Evolutionary conservation across 208 protist species (phyloP).

Genomic region (Herpetomonas samuelpessoai): DNA sequence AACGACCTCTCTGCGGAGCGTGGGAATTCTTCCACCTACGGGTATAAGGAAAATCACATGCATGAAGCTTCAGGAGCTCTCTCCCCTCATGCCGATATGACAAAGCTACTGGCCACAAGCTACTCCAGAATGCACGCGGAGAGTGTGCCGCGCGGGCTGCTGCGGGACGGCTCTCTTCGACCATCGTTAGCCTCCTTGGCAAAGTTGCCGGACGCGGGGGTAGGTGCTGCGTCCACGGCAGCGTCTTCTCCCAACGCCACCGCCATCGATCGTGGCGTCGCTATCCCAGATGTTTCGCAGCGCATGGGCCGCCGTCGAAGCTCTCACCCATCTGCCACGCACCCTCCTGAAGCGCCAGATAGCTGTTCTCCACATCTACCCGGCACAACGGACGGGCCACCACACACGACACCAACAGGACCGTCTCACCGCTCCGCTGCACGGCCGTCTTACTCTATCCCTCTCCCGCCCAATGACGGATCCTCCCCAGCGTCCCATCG

Average conservation of each 20-base stretch:
- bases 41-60: no score
- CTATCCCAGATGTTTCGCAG: not conserved
- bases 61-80: not conserved
- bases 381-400: no score
- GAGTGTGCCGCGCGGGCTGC: constrained; percentile 14
- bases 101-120: constrained; percentile 11
- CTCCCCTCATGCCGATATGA: no score
- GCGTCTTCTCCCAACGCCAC: not conserved
- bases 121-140: constrained; percentile 11
- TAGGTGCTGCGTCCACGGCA: not conserved
- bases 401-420: no score
- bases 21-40: no score
- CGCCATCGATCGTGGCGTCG: not conserved
- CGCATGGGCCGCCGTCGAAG: not conserved
- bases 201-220: not conserved
- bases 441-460: no score
- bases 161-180: constrained; percentile 5
- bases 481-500: no score
- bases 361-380: no score
- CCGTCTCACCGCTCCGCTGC: no score
- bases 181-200: not conserved
- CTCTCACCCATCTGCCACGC: not conserved
- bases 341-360: not conserved
- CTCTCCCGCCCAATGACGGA: no score
- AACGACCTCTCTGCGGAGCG: no score